Base-by-base conservation (phyloP, 257 asterid species). In the Solanum commersonii region DNA sequence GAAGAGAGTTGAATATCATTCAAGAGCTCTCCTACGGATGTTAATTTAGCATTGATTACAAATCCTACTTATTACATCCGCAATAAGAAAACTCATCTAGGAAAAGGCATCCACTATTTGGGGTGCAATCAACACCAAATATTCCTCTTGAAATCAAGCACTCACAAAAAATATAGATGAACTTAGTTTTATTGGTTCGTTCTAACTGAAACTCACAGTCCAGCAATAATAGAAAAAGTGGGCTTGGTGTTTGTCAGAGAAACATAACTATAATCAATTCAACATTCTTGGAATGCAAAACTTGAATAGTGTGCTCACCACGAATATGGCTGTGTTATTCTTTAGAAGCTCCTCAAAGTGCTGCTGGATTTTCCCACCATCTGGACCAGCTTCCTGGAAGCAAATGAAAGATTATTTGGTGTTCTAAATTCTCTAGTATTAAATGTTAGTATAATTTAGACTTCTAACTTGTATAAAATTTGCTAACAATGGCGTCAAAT, bases 371-470 rank as follows among this genome's bases (percentile, higher is more conserved):
- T 95, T 95, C 84, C 98, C 98, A 77, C 98, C 99, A 71, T 97
- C 99, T 52, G 98, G 94, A 90, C 98, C 99, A 89, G 98, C 98
- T 94, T 94, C 99, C 99, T 96, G 95, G 92, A 93, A 92, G 88
- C 87, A 71, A 88, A 25, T 29, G 49, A 72, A 60, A 42, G 14
- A 34, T 37, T 14, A 74, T 56, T 52, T 25, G 8, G 60, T 60
- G 38, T 52, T 49, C 44, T 81, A 60, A 20, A 37, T 27, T 74
- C 85, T 25, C 52, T 4, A 44, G 85, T 35, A 44, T 49, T 79
- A 79, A 27, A 79, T 79, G 31, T 40, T 44, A 40, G 35, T 44
- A 79, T 18, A 79, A 44, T 42, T 79, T 44, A 79, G 38, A 27
- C 85, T 42, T 27, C 85, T 20, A 40, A 25, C 31, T 44, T 79